phyloP scores from a whole-genome alignment of 805 yeast species.

The Candida germanica region DNA sequence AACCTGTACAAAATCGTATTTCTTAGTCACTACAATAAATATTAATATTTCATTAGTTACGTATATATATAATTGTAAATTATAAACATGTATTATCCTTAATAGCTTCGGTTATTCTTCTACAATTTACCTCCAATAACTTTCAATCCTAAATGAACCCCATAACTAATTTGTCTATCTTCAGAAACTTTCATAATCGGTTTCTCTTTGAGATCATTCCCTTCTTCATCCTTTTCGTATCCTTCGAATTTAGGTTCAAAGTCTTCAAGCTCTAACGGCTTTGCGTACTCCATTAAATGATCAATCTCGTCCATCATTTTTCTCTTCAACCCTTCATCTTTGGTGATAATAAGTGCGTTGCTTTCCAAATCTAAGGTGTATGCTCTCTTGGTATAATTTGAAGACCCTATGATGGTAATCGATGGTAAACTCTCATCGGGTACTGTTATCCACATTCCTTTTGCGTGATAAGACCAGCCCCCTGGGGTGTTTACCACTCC shows the following conservation, averaged over 20 bases:
- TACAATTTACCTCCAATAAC: constrained; percentile 54
- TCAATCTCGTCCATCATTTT: constrained; percentile 62
- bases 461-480: constrained; percentile 99
- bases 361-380: constrained; percentile 85
- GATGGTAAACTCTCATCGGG: constrained; percentile 61
- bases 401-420: constrained; percentile 83
- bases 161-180: constrained; percentile 58
- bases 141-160: constrained; percentile 66
- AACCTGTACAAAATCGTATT: too few species aligned
- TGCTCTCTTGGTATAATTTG: constrained; percentile 89
- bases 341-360: constrained; percentile 76
- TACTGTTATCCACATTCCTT: constrained; percentile 81
- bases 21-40: too few species aligned
- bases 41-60: constrained; percentile 1
- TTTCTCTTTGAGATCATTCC: constrained; percentile 12
- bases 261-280: constrained; percentile 53
- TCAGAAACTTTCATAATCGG: constrained; percentile 32
- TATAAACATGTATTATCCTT: too few species aligned
- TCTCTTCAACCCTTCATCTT: constrained; percentile 54
- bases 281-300: constrained; percentile 53
- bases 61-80: too few species aligned
- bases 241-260: constrained; percentile 40
- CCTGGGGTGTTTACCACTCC: constrained; percentile 76
- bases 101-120: too few species aligned
- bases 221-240: constrained; percentile 14